phyloP scores from a whole-genome alignment of 352 stramenopile genomes.

The Pythium insidiosum region DNA sequence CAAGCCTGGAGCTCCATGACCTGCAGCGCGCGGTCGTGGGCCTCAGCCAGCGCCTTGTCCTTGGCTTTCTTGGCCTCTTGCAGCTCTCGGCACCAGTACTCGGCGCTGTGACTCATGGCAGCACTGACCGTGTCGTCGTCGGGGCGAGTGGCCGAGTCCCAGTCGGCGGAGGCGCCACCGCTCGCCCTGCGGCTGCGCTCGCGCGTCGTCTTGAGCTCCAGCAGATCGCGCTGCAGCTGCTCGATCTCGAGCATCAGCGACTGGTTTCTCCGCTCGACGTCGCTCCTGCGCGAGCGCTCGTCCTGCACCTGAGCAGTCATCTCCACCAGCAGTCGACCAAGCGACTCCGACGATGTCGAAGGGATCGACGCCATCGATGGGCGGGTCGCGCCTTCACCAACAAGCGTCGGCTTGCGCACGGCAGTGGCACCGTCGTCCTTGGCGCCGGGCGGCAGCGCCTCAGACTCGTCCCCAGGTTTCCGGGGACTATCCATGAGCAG shows the following conservation, averaged over 20 bases:
- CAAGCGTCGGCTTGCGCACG: conserved; percentile 2
- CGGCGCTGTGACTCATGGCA: conserved; percentile 13
- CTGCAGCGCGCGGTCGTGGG: conserved; percentile 45
- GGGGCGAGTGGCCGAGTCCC: conserved; percentile 5
- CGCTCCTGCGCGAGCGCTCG: conserved; percentile 34
- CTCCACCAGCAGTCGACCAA: conserved; percentile 44
- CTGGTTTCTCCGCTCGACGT: conserved; percentile 60
- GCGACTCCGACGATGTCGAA: conserved; percentile 19
- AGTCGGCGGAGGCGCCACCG: conserved; percentile 9
- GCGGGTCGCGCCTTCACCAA: neutral
- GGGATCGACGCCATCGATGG: neutral
- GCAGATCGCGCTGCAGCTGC: conserved; percentile 49
- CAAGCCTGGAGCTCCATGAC: conserved; percentile 65
- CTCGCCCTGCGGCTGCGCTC: conserved; percentile 5
- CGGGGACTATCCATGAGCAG: conserved; percentile 17
- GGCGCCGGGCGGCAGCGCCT: neutral
- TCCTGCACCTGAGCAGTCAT: conserved; percentile 59
- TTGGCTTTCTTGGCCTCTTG: conserved; percentile 41
- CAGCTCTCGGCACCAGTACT: conserved; percentile 52
- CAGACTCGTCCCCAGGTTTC: conserved; percentile 5
- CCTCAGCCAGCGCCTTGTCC: conserved; percentile 45
- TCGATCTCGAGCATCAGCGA: conserved; percentile 58
- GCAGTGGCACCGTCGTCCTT: neutral
- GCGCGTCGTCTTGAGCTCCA: conserved; percentile 36
- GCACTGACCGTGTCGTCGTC: neutral